These are phyloP conservation scores for Colletotrichum karsti DNA, from an alignment of 2,329 filamentous ascomycete genomes.

Conservation along the genomic window DNA sequence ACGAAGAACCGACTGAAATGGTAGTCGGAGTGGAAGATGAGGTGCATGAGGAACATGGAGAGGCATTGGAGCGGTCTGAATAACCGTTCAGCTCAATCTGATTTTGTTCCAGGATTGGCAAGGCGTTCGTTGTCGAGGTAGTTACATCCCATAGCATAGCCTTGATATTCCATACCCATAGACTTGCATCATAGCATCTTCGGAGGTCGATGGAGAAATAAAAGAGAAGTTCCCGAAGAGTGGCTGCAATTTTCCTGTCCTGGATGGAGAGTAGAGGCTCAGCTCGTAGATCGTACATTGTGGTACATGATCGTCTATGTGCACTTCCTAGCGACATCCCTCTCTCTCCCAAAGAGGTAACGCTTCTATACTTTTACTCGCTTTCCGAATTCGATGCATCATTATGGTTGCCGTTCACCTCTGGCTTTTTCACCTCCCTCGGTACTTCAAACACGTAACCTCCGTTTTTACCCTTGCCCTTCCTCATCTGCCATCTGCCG, in stretches of 20 bases:
- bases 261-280: conserved; percentile 17
- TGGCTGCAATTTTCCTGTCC: conserved; percentile 7
- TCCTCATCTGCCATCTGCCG: conserved; percentile 78
- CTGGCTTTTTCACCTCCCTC: conserved; percentile 43
- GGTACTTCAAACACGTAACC: conserved; percentile 89
- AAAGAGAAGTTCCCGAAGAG: not conserved
- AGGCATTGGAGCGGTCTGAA: not conserved
- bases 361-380: conserved; percentile 24
- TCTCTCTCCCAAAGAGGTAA: not conserved
- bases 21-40: not conserved
- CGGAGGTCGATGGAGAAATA: not conserved
- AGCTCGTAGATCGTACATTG: conserved; percentile 25
- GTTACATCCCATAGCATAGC: not conserved
- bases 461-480: conserved; percentile 74
- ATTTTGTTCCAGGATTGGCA: not conserved
- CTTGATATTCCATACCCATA: conserved; percentile 9
- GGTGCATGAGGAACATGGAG: not conserved
- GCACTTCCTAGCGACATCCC: not conserved
- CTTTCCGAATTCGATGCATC: conserved; percentile 32
- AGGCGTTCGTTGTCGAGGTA: conserved; percentile 2
- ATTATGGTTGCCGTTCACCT: conserved; percentile 43
- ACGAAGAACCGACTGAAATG: not conserved
- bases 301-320: conserved; percentile 23
- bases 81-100: not conserved
- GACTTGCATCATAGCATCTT: conserved; percentile 3